Evolutionary conservation across 2,329 filamentous ascomycete genomes (phyloP).

Genomic region (Paecilomyces variotii): DNA sequence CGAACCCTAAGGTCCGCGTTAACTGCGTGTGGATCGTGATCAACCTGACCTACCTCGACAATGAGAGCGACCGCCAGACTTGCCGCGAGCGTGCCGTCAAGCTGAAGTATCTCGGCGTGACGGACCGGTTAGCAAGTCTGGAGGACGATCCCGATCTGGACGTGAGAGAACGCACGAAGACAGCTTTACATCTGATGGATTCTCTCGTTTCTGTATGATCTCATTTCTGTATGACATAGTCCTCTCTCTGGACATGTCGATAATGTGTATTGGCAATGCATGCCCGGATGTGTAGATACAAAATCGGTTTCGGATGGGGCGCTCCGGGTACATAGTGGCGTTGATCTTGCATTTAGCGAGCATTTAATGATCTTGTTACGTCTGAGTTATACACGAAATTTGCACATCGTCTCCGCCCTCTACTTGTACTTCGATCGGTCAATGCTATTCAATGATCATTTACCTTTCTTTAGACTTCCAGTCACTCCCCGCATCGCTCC

Average conservation of each 20-base stretch:
- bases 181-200: constrained; percentile 64
- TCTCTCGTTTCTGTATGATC: constrained; percentile 4
- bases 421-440: neutral
- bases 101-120: constrained; percentile 64
- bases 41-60: constrained; percentile 79
- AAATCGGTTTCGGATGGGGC: neutral
- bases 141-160: constrained; percentile 68
- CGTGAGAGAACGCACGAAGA: constrained; percentile 75
- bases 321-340: neutral
- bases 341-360: neutral
- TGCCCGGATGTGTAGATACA: neutral
- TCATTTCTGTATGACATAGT: neutral
- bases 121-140: constrained; percentile 56
- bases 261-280: neutral
- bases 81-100: constrained; percentile 60
- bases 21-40: constrained; percentile 76
- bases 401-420: neutral
- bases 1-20: constrained; percentile 64
- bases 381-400: neutral
- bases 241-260: neutral
- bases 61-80: constrained; percentile 56
- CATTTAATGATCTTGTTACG: neutral
- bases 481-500: neutral
- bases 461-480: neutral
- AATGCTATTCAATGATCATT: neutral